phyloP scores from a whole-genome alignment of 2,329 filamentous ascomycete genomes.

The Cucurbitaria berberidis region DNA sequence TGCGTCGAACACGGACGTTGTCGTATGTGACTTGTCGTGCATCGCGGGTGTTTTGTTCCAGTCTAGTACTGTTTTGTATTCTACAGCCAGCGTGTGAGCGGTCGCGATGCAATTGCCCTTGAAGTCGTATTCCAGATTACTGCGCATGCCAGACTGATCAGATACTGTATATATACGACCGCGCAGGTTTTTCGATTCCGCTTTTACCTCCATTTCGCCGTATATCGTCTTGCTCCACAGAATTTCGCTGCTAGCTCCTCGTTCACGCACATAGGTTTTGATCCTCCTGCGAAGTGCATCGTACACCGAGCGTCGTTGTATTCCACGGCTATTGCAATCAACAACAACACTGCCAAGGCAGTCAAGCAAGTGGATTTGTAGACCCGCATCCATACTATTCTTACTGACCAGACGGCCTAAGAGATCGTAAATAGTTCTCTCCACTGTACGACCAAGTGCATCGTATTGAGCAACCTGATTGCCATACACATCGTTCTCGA shows the following conservation, averaged over 20 bases:
- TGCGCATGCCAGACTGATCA: neutral
- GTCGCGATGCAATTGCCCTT: neutral
- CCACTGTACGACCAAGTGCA: neutral
- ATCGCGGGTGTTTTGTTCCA: neutral
- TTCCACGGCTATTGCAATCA: neutral
- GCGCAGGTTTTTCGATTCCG: neutral
- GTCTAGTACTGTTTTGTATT: neutral
- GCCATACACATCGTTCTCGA: neutral
- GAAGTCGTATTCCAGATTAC: neutral
- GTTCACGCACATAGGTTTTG: neutral
- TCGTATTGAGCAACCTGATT: neutral
- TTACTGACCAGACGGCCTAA: neutral
- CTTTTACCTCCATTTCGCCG: neutral
- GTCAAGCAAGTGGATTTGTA: neutral
- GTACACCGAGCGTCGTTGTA: neutral
- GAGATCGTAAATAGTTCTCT: neutral
- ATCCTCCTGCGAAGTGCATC: neutral
- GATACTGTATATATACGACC: neutral
- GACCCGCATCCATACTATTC: constrained; percentile 2
- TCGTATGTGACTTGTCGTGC: neutral
- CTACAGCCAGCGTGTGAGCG: neutral
- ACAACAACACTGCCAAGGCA: neutral
- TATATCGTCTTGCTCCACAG: neutral
- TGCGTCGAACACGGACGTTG: neutral
- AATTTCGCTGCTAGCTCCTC: neutral